Percentiles rank a stretch among this genome's conserved stretches.
phyloP scores from a whole-genome alignment of 371 early-diverging fungal species.

The Apophysomyces trapeziformis region DNA sequence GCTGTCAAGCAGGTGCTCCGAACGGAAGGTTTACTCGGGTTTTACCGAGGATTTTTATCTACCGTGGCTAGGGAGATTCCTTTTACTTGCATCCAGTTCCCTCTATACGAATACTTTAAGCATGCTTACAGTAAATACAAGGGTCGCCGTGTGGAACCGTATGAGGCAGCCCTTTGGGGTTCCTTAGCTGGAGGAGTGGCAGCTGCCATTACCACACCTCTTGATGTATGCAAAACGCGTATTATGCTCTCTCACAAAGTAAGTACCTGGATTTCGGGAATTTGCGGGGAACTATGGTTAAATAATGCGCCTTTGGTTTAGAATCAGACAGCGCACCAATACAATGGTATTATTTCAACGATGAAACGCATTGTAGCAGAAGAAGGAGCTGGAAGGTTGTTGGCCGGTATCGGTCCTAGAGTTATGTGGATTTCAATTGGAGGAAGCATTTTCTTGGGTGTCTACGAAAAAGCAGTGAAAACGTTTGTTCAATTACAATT shows the following conservation, averaged over 20 bases:
- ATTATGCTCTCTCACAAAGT: constrained; percentile 84
- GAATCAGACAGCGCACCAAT: constrained; percentile 43
- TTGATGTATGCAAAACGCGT: constrained; percentile 93
- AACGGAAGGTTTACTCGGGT: constrained; percentile 81
- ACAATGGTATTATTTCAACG: constrained; percentile 74
- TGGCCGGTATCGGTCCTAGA: constrained; percentile 91
- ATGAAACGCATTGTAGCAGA: constrained; percentile 76
- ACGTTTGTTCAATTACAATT: constrained; percentile 48
- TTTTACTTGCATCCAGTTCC: constrained; percentile 96
- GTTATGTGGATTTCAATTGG: constrained; percentile 96
- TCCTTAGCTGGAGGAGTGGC: constrained; percentile 91
- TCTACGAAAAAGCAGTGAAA: constrained; percentile 84
- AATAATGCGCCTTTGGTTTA: neutral
- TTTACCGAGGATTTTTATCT: constrained; percentile 91
- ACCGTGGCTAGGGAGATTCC: constrained; percentile 94
- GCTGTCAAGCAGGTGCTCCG: constrained; percentile 68
- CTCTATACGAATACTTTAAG: constrained; percentile 92
- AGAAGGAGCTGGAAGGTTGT: constrained; percentile 80
- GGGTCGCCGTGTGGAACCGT: constrained; percentile 64
- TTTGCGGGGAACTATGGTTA: neutral
- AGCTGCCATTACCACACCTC: constrained; percentile 89
- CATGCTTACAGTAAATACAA: constrained; percentile 48
- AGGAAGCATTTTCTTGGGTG: constrained; percentile 94
- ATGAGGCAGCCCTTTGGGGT: constrained; percentile 89
- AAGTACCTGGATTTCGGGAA: neutral